Conservation (phyloP, 306 rosid genomes). For the Benincasa hispida region DNA sequence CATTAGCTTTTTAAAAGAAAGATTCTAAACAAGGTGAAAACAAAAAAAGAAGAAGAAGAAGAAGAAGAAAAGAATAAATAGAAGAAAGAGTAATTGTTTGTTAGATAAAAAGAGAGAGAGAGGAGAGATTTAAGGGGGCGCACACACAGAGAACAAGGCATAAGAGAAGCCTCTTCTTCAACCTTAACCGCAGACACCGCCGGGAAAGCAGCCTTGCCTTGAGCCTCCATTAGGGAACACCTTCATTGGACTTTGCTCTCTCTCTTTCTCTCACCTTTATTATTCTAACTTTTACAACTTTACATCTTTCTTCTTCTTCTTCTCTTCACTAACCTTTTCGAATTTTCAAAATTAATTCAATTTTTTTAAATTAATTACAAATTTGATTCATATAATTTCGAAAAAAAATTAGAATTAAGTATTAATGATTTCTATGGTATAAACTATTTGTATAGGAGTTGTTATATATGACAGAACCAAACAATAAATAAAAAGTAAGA, state of each 20-base stretch:
- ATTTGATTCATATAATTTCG: too few species aligned
- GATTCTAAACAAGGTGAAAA: background rate
- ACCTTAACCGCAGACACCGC: conserved; percentile 86
- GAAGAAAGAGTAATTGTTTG: background rate
- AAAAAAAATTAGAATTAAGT: too few species aligned
- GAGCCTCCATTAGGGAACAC: conserved; percentile 69
- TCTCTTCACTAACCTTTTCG: conserved; percentile 31
- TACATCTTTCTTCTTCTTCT: conserved; percentile 3
- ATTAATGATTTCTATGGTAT: too few species aligned
- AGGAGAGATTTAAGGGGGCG: background rate
- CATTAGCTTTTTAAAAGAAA: too few species aligned
- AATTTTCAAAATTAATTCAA: conserved; percentile 27
- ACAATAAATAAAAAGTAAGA: too few species aligned
- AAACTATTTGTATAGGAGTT: too few species aligned
- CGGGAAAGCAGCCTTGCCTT: conserved; percentile 86
- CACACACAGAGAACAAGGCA: background rate
- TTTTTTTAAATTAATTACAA: too few species aligned
- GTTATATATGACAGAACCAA: too few species aligned
- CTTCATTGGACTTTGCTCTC: conserved; percentile 58
- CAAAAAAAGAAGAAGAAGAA: too few species aligned
- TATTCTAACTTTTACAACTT: background rate
- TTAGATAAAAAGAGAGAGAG: background rate
- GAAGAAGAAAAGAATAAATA: too few species aligned
- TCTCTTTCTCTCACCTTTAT: conserved; percentile 4
- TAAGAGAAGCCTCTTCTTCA: background rate